Base-by-base conservation (phyloP, 2,329 filamentous ascomycete species). In the Xylariaceae sp. region DNA sequence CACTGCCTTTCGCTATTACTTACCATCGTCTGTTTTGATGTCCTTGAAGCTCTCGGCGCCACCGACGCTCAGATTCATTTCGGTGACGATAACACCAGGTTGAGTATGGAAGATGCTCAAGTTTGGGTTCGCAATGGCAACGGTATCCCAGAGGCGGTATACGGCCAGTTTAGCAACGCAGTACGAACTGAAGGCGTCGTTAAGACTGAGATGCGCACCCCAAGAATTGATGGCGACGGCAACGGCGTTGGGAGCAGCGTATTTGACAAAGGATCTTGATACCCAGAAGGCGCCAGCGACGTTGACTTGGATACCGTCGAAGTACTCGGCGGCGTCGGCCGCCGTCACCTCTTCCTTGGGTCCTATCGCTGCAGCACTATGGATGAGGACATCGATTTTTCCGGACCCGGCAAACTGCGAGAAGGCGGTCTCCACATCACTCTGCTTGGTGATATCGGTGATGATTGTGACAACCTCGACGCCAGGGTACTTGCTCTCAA, bases 51-150 rank as follows among this genome's bases (percentile, higher is more conserved):
- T 58, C 42, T 47, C 50, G 12, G 56, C 55, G 12, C 61, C 61
- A 2, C 60, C 60, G 26, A 26, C 26, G 26, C 26, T 26, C 26
- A 26, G 26, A 26, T 26, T 26, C 26, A 26, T 26, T 26, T 26
- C 26, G 5, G 26, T 26, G 26, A 60, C 18, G 6, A 66, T 47
- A 3, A 70, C 59, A 13, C 75, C 76, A 0, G 76, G 76, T 22
- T 78, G 75, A 15, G 77, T 61, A 29, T 74, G 71, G 12, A 72
- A 63, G 0, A 76, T 69, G 9, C 67, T 63, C 9, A 76, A 43
- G 3, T 61, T 58, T 0, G 70, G 71, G 53, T 76, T 72, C 49
- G 76, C 75, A 3, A 62, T 57, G 1, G 66, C 68, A 18, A 78
- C 59, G 45, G 68, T 71, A 49, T 78, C 72, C 45, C 76, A 70